Evolutionary conservation across 768 basidiomycete genomes (phyloP), one percentile per base, ranked within the genome.

Genomic region (Suillus subalutaceus): DNA sequence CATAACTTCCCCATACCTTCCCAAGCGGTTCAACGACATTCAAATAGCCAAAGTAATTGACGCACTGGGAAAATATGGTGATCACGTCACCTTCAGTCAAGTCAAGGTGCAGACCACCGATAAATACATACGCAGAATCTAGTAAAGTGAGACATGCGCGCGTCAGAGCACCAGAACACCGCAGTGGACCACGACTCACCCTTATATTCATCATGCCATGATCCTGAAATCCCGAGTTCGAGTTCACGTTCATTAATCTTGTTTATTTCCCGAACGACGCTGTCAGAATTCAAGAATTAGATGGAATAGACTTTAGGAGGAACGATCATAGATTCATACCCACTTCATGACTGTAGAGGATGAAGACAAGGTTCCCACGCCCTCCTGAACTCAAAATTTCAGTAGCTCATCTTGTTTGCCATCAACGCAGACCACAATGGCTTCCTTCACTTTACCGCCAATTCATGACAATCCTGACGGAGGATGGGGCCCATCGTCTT

Each of bases 121-220:
- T 83, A 76, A 95, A 97, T 70, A 99, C 83, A 78, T 99, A 97
- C 18, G 97, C 97, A 56, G 96, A 97, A 78, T 98, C 96, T 90
- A 67, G 20, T 38, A 30, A 38, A 20, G 13, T 43, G 60, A 52
- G 65, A 68, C 40, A 69, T 41, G 12, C 38, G 23, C 41, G 35
- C 13, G 10, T 6, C 6, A 35, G 32, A 30, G 38, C 9, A 16
- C 52, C 26, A 9, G 52, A 52, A 12, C 52, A 26, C 52, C 3
- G 10, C 37, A 10, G 15, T 69, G 35, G 48, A 12, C 35, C 26
- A 18, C 18, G 5, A 20, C 69, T 68, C 64, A 87, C 90, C 88
- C 79, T 92, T 96, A 81, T 97, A 98, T 72, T 98, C 93, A 72
- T 98, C 95, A 72, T 99, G 97, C 97, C 97, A 99, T 58, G 91